Percentiles rank a stretch among this genome's conserved stretches.
Conservation (phyloP, 1,284 basidiomycete genomes). For the Melanopsichium pennsylvanicum region DNA sequence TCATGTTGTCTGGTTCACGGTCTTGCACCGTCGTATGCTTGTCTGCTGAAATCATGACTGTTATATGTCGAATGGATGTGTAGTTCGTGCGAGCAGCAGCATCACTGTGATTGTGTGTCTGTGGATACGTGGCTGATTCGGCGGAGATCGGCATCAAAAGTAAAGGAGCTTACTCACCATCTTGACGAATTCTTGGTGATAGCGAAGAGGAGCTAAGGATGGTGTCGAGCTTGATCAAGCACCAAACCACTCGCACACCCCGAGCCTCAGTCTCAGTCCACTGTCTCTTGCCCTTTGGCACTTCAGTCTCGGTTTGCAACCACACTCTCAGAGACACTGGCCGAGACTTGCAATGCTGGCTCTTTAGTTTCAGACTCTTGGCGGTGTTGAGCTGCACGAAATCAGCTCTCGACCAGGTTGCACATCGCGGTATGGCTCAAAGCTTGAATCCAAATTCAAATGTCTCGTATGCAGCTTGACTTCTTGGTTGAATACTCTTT, state of each 20-base stretch:
- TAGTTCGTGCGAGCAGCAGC: conserved; percentile 12
- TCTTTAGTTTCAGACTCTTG: too few species aligned
- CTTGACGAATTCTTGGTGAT: conserved; percentile 54
- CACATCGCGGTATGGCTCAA: background rate
- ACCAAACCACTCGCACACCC: conserved; percentile 11
- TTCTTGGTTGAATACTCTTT: conserved; percentile 4
- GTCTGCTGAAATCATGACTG: too few species aligned
- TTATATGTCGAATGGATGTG: too few species aligned
- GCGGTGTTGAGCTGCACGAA: too few species aligned
- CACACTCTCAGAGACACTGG: too few species aligned
- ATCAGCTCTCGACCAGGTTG: too few species aligned
- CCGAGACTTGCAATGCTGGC: too few species aligned
- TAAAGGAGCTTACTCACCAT: conserved; percentile 38
- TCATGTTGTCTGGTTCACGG: too few species aligned
- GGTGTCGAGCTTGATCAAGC: conserved; percentile 28
- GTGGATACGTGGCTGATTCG: conserved; percentile 32
- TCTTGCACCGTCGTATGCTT: background rate
- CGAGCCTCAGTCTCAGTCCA: background rate
- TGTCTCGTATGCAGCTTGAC: background rate
- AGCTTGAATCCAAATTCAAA: too few species aligned
- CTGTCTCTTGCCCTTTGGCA: too few species aligned
- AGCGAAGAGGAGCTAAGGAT: conserved; percentile 37
- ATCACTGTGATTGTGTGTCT: conserved; percentile 5
- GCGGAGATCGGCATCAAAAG: conserved; percentile 12
- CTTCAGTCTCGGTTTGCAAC: too few species aligned